These are phyloP conservation scores for Talaromyces sp. DNA, from an alignment of 2,329 filamentous ascomycete genomes.

Conservation along the genomic window DNA sequence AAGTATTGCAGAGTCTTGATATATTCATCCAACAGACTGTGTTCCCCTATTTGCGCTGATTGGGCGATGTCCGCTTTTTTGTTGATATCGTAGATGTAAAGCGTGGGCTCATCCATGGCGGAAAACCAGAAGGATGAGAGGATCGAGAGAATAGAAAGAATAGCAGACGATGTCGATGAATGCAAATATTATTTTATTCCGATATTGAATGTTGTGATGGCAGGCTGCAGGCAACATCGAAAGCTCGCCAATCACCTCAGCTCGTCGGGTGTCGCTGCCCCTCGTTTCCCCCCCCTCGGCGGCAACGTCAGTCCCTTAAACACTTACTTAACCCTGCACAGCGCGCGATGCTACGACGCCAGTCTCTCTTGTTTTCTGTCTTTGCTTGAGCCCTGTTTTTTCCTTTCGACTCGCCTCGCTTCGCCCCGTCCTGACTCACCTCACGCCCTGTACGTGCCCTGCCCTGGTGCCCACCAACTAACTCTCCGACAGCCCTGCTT, in stretches of 20 bases:
- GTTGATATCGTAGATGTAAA: neutral
- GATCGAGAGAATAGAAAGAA: neutral
- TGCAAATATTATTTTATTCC: too few species aligned
- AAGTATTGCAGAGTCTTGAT: too few species aligned
- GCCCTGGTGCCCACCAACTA: neutral
- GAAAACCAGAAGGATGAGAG: neutral
- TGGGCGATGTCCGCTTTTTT: too few species aligned
- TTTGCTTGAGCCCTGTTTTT: neutral
- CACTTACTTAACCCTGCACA: neutral
- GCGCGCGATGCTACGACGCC: neutral
- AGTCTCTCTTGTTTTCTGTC: neutral
- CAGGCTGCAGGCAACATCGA: neutral
- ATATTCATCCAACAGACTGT: too few species aligned
- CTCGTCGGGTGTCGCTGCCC: neutral
- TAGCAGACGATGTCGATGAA: neutral
- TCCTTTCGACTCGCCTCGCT: neutral
- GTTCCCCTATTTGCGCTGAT: too few species aligned
- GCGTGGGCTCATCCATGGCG: neutral
- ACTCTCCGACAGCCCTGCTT: neutral
- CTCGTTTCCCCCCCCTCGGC: conserved; percentile 1
- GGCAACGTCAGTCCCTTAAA: neutral
- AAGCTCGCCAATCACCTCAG: neutral
- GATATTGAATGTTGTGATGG: neutral
- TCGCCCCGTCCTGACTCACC: neutral
- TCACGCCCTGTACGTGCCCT: neutral